phyloP scores from a whole-genome alignment of 192 early-diverging fungal genomes.

The Backusella tarrabulga region DNA sequence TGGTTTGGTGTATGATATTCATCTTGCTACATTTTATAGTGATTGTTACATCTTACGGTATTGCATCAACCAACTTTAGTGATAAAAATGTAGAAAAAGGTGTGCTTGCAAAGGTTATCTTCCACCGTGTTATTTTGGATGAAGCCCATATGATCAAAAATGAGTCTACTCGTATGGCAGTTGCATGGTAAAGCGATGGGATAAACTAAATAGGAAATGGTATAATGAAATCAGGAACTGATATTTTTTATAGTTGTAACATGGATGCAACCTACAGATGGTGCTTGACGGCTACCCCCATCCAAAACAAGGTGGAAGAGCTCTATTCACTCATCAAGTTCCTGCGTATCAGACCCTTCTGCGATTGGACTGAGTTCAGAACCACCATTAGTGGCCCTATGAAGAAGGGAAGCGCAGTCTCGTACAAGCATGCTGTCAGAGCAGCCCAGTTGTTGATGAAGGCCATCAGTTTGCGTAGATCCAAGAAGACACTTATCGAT shows the following conservation, averaged over 20 bases:
- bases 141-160: slow-evolving; percentile 69
- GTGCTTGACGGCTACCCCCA: slow-evolving; percentile 58
- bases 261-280: slow-evolving; percentile 55
- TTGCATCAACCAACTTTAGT: slow-evolving; percentile 29
- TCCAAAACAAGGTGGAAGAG: slow-evolving; percentile 69
- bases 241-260: slow-evolving; percentile 19
- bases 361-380: slow-evolving; percentile 49
- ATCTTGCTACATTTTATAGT: slow-evolving; percentile 28
- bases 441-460: slow-evolving; percentile 57
- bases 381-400: slow-evolving; percentile 42
- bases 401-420: slow-evolving; percentile 13
- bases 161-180: slow-evolving; percentile 35
- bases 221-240: background rate
- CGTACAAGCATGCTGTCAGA: slow-evolving; percentile 38
- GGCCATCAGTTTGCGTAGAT: slow-evolving; percentile 58
- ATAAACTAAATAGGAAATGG: background rate
- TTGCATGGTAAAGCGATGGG: slow-evolving; percentile 33
- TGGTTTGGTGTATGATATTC: background rate
- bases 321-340: slow-evolving; percentile 64
- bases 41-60: slow-evolving; percentile 47
- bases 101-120: slow-evolving; percentile 28
- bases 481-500: slow-evolving; percentile 59
- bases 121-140: slow-evolving; percentile 50
- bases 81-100: slow-evolving; percentile 10
- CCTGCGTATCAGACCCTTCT: slow-evolving; percentile 57